A percentile compares a stretch with the other conserved stretches of the same genome.
Evolutionary conservation across 345 rosid species (phyloP).

Genomic region (Cardamine occulta): DNA sequence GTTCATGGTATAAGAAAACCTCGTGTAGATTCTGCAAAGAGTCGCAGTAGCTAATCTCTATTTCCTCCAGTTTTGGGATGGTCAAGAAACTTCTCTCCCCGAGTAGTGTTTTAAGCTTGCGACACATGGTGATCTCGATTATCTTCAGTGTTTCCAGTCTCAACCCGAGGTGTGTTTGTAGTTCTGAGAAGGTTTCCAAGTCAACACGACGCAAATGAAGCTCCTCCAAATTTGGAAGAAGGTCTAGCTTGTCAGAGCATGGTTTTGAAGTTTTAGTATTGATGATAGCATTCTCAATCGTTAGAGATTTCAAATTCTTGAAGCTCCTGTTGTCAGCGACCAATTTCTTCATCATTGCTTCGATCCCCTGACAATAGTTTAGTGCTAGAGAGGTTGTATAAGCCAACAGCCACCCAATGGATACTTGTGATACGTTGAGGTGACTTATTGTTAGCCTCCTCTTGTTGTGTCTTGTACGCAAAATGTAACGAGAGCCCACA

Average conservation of each 20-base stretch:
- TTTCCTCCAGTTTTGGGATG: constrained; percentile 29
- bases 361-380: constrained; percentile 26
- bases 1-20: background rate
- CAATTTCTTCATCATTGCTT: constrained; percentile 33
- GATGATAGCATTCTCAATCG: constrained; percentile 19
- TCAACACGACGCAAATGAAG: constrained; percentile 37
- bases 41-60: constrained; percentile 33
- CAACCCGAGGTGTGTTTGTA: constrained; percentile 23
- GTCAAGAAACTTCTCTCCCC: background rate
- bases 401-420: constrained; percentile 23
- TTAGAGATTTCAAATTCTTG: constrained; percentile 22
- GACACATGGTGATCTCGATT: constrained; percentile 4
- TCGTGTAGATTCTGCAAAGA: background rate
- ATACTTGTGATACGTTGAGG: constrained; percentile 27
- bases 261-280: background rate
- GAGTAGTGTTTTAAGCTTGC: constrained; percentile 15
- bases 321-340: constrained; percentile 11
- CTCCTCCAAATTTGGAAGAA: constrained; percentile 41
- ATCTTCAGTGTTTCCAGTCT: constrained; percentile 18
- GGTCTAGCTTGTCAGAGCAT: constrained; percentile 10
- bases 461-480: constrained; percentile 14
- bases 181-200: constrained; percentile 17
- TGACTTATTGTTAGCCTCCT: constrained; percentile 32
- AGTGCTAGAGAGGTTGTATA: constrained; percentile 33
- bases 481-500: constrained; percentile 25